These are phyloP conservation scores for Coccomyxa subellipsoidea DNA, from an alignment of 163 green algal species.

Conservation along the genomic window DNA sequence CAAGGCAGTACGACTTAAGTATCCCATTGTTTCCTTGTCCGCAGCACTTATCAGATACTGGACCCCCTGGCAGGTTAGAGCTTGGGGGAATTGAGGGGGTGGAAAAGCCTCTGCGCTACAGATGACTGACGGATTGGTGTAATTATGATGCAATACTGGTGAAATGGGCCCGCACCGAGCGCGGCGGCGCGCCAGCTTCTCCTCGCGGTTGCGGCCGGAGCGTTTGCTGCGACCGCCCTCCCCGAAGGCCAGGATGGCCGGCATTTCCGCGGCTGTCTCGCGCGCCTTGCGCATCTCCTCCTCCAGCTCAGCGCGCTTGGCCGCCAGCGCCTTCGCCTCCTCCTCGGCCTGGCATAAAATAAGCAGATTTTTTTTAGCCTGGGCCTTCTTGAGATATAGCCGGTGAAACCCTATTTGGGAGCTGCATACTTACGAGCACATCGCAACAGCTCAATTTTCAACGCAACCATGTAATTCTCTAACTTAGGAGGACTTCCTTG, in stretches of 20 bases:
- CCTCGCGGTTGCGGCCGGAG: background rate
- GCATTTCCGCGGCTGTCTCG: background rate
- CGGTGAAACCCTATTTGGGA: too few species aligned
- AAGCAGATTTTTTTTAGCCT: background rate
- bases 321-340: background rate
- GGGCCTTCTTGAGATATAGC: background rate
- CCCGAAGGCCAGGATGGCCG: background rate
- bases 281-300: background rate
- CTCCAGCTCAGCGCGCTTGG: background rate
- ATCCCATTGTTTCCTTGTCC: too few species aligned
- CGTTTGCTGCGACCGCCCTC: background rate
- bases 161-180: background rate
- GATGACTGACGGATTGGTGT: too few species aligned
- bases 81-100: too few species aligned
- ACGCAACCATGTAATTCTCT: too few species aligned
- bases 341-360: background rate
- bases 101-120: background rate
- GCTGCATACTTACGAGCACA: too few species aligned
- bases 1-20: too few species aligned
- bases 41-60: too few species aligned
- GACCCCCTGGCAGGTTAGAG: too few species aligned
- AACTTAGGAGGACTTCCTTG: too few species aligned
- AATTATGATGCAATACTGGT: too few species aligned
- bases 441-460: too few species aligned
- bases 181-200: background rate